Evolutionary conservation across 192 early-diverging fungal species (phyloP).

Genomic region (Entrophospora sp.): DNA sequence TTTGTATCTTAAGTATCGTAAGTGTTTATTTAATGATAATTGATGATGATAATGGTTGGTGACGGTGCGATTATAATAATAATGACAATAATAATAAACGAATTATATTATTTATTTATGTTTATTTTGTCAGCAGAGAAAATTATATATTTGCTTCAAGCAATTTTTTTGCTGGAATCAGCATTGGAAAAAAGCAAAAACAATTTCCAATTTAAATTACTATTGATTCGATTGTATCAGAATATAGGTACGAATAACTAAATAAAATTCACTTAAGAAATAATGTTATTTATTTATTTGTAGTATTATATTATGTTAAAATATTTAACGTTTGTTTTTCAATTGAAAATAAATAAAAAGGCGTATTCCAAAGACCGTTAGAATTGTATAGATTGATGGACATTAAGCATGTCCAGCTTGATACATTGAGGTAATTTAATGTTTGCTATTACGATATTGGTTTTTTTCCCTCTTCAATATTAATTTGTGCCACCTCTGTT

Average conservation of each 20-base stretch:
- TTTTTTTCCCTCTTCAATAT: not conserved
- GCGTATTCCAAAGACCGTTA: constrained; percentile 49
- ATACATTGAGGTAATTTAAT: constrained; percentile 62
- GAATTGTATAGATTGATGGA: constrained; percentile 63
- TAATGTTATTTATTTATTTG: not conserved
- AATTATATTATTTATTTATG: not conserved
- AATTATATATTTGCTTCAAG: constrained; percentile 33
- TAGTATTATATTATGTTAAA: not conserved
- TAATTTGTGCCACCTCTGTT: no score
- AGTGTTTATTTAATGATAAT: not conserved
- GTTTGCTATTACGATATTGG: constrained; percentile 23
- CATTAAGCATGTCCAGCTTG: constrained; percentile 88
- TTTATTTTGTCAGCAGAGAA: constrained; percentile 22
- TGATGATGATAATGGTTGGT: not conserved
- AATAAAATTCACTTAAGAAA: not conserved
- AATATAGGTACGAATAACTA: constrained; percentile 48
- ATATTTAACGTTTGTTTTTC: no score
- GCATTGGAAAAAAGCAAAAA: constrained; percentile 65
- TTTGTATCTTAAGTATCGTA: constrained; percentile 36
- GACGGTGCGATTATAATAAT: no score
- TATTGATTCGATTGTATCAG: constrained; percentile 76
- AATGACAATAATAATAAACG: no score
- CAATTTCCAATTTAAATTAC: constrained; percentile 81
- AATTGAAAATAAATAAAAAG: constrained; percentile 20
- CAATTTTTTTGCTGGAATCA: constrained; percentile 62